Percentiles rank a stretch among this genome's conserved stretches.
phyloP scores from a whole-genome alignment of 2,329 filamentous ascomycete genomes.

The Fusarium musae region DNA sequence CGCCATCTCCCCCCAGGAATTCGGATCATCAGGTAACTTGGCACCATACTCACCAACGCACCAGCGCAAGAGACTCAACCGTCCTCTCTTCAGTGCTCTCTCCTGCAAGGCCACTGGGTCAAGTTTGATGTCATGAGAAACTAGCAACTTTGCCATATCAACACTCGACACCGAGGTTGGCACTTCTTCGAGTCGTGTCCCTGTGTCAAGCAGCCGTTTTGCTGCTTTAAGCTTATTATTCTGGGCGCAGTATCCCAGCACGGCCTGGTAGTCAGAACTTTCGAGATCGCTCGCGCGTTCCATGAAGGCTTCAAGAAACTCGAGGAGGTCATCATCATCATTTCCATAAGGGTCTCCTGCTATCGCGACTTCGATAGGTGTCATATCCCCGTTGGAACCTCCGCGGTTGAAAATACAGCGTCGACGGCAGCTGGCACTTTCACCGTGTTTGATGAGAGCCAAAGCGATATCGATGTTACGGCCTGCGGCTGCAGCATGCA shows the following conservation, averaged over 20 bases:
- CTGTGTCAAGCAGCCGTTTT: background rate
- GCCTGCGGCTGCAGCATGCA: slow-evolving; percentile 12
- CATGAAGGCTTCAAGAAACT: background rate
- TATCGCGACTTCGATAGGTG: slow-evolving; percentile 6
- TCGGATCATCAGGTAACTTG: background rate
- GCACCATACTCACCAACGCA: slow-evolving; percentile 16
- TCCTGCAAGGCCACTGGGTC: background rate
- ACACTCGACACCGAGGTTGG: background rate
- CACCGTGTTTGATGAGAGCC: background rate
- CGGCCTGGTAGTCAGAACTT: background rate
- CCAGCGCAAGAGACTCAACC: background rate
- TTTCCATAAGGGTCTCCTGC: too few species aligned
- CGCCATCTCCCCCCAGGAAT: slow-evolving; percentile 1
- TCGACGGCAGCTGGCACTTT: background rate
- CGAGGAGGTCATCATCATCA: background rate
- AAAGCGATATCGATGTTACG: rapidly evolving
- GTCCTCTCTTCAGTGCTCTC: background rate
- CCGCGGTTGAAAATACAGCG: background rate
- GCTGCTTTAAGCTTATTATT: background rate
- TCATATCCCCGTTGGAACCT: rapidly evolving
- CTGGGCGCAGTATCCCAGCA: background rate
- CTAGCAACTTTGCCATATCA: background rate
- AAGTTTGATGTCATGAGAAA: background rate
- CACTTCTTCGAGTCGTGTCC: background rate
- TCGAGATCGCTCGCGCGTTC: background rate